Percentiles rank a stretch among this genome's conserved stretches.
Evolutionary conservation across 1,139 yeast genomes (phyloP).

Genomic region (Suhomyces wounanorum): DNA sequence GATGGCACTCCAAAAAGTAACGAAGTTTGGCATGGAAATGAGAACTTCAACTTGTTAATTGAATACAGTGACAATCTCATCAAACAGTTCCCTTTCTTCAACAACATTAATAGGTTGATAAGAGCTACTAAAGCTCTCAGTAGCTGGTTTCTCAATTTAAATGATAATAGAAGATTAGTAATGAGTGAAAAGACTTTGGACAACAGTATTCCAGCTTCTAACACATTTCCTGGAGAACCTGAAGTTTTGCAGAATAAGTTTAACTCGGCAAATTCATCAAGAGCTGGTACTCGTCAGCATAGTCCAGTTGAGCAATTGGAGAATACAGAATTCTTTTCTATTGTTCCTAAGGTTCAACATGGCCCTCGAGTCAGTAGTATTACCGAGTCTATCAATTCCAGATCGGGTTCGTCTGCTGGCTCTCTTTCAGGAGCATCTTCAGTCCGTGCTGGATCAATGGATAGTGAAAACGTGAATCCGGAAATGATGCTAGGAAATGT

Average conservation of each 20-base stretch:
- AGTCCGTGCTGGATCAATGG: constrained; percentile 1
- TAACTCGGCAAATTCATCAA: constrained; percentile 3
- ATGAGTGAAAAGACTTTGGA: constrained; percentile 5
- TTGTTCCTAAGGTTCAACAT: constrained; percentile 9
- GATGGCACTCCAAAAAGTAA: constrained; percentile 2
- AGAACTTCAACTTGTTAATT: constrained; percentile 14
- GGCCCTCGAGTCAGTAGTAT: constrained; percentile 3
- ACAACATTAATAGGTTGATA: constrained; percentile 33
- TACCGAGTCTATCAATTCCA: background rate
- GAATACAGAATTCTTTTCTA: constrained; percentile 5
- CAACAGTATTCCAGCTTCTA: background rate
- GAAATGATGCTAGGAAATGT: background rate
- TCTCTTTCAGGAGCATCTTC: constrained; percentile 10
- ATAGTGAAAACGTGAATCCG: background rate
- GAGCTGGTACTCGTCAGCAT: constrained; percentile 5
- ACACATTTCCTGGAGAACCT: constrained; percentile 1
- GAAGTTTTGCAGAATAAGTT: constrained; percentile 5
- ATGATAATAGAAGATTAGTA: constrained; percentile 19
- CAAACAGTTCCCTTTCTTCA: constrained; percentile 32
- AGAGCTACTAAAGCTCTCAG: constrained; percentile 27
- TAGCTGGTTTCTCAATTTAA: constrained; percentile 32
- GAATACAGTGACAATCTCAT: constrained; percentile 29
- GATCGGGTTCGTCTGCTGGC: constrained; percentile 6
- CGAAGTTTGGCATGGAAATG: background rate
- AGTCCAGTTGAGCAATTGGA: constrained; percentile 7